Conservation (phyloP, 441 rosid species). For the Adansonia madagascariensis region DNA sequence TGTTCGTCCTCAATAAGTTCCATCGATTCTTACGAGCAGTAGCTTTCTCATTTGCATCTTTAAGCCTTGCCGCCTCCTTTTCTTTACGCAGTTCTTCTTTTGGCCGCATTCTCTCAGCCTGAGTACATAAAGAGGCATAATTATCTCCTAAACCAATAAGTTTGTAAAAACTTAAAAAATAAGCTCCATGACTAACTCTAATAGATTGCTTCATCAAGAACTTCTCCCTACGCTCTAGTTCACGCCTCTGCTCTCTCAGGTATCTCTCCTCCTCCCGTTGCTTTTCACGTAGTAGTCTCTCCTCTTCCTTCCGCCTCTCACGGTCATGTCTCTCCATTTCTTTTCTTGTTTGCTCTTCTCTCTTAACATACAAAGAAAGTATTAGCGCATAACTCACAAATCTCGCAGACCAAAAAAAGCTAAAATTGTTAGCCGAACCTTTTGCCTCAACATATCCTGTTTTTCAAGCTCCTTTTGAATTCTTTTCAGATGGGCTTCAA, state of each 20-base stretch:
- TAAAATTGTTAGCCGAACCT: conserved; percentile 49
- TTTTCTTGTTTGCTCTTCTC: conserved; percentile 89
- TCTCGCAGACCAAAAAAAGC: conserved; percentile 20
- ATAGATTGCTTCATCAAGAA: conserved; percentile 79
- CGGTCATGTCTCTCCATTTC: conserved; percentile 93
- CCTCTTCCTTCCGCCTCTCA: conserved; percentile 94
- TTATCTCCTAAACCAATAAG: conserved; percentile 22
- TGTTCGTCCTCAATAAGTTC: conserved; percentile 89
- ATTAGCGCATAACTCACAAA: conserved; percentile 27
- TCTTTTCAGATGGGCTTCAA: conserved; percentile 85
- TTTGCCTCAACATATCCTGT: conserved; percentile 82
- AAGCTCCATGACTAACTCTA: conserved; percentile 52
- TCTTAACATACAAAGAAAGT: conserved; percentile 44
- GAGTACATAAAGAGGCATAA: conserved; percentile 21
- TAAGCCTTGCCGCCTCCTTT: conserved; percentile 83
- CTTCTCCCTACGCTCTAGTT: conserved; percentile 86
- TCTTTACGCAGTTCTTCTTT: conserved; percentile 83
- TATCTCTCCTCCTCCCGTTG: conserved; percentile 94
- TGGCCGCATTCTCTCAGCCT: conserved; percentile 89
- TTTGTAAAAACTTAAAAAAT: neutral
- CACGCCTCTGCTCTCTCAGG: conserved; percentile 84
- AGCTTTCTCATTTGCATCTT: conserved; percentile 94
- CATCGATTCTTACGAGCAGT: conserved; percentile 85
- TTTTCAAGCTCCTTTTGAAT: conserved; percentile 86
- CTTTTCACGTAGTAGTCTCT: conserved; percentile 82